Conservation (phyloP, 106 monocot genomes). For the Apostasia ramifera region DNA sequence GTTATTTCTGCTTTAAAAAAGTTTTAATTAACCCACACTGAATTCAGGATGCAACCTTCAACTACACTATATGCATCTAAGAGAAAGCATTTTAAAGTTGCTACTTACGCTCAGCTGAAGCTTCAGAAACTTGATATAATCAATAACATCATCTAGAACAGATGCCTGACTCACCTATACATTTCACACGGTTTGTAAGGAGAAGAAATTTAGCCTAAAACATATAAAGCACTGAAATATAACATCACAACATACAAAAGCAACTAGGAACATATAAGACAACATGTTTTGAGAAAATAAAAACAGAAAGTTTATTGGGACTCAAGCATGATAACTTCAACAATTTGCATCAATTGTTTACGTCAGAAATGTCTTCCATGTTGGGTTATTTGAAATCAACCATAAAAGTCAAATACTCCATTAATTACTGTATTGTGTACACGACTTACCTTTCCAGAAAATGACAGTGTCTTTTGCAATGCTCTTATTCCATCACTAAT, state of each 20-base stretch:
- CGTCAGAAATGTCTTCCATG: not conserved
- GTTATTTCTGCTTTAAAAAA: too few relatives aligned
- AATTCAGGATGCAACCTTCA: too few relatives aligned
- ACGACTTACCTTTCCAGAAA: conserved; percentile 20
- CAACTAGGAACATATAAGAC: not conserved
- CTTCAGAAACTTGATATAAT: conserved; percentile 57
- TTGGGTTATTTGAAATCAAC: not conserved
- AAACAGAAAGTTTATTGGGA: not conserved
- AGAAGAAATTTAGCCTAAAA: not conserved
- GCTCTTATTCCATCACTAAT: conserved; percentile 38
- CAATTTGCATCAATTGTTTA: not conserved
- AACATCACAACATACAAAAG: not conserved
- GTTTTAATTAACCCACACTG: too few relatives aligned
- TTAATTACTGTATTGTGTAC: not conserved
- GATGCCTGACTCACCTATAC: conserved; percentile 18
- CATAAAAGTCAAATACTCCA: too few relatives aligned
- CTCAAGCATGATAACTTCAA: not conserved
- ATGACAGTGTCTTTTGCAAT: conserved; percentile 29
- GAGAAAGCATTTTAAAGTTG: too few relatives aligned
- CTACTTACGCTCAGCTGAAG: conserved; percentile 30
- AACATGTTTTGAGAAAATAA: not conserved
- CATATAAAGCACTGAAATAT: not conserved
- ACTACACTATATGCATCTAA: too few relatives aligned
- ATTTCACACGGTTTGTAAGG: not conserved
- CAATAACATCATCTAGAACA: conserved; percentile 36